Evolutionary conservation across 208 protist species (phyloP).

Genomic region (Phytomonas sp.): DNA sequence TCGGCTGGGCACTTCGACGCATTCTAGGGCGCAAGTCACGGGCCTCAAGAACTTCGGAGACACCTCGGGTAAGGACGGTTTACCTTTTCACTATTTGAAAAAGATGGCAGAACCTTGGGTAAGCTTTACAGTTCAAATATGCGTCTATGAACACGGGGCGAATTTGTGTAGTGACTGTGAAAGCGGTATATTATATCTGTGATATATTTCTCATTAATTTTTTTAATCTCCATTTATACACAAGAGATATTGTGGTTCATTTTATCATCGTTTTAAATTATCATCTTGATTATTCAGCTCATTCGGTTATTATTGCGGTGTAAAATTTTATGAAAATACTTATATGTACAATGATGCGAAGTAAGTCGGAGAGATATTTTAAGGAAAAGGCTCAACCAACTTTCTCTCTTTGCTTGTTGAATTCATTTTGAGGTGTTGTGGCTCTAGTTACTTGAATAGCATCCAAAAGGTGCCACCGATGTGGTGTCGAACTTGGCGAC

Average conservation of each 20-base stretch:
- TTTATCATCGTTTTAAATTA: background rate
- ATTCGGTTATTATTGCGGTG: background rate
- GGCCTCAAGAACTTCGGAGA: background rate
- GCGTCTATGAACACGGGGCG: background rate
- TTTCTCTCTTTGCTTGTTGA: background rate
- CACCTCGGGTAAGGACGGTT: background rate
- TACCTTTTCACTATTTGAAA: background rate
- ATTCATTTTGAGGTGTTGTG: background rate
- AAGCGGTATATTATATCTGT: background rate
- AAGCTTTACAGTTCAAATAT: background rate
- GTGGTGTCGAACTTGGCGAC: background rate
- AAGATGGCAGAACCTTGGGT: background rate
- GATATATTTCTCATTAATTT: background rate
- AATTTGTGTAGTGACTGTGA: background rate
- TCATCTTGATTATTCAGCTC: background rate
- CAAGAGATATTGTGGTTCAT: background rate
- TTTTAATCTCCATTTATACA: background rate
- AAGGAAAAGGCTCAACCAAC: background rate
- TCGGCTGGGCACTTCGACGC: conserved; percentile 14
- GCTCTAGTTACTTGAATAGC: background rate
- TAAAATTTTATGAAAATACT: background rate
- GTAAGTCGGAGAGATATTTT: background rate
- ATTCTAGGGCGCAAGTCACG: background rate
- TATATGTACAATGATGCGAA: background rate
- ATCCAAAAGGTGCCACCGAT: background rate